Percentiles rank a stretch among this genome's conserved stretches.
phyloP scores from a whole-genome alignment of 495 filamentous ascomycete species.

The Hyaloscypha finlandica region DNA sequence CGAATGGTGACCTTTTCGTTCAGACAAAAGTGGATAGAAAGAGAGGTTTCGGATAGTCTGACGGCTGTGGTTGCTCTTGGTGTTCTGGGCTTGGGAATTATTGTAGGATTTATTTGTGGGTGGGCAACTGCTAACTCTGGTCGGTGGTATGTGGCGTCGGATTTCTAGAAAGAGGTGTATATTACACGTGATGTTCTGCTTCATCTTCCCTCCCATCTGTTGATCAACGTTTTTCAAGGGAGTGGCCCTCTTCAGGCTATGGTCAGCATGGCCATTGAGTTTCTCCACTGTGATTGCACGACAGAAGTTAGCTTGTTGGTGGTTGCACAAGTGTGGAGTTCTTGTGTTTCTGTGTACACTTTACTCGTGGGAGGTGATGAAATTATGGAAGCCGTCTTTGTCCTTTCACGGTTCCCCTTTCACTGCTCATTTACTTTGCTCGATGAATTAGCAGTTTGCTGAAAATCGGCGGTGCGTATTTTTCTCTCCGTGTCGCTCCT shows the following conservation, averaged over 20 bases:
- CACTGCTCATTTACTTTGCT: background rate
- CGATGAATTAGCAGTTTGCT: too few relatives aligned
- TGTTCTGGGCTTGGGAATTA: background rate
- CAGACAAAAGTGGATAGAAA: constrained; percentile 8
- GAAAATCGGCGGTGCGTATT: too few relatives aligned
- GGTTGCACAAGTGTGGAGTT: background rate
- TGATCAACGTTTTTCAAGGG: background rate
- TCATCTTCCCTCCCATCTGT: background rate
- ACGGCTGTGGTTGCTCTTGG: constrained; percentile 5
- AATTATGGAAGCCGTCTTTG: background rate
- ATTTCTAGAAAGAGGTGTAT: background rate
- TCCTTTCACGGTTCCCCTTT: background rate
- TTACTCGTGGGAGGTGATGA: background rate
- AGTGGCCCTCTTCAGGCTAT: background rate
- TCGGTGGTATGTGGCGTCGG: background rate
- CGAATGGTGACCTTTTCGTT: constrained; percentile 8
- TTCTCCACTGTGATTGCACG: background rate
- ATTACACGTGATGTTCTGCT: background rate
- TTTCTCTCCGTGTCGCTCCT: too few relatives aligned
- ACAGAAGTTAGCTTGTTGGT: background rate
- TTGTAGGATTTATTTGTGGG: constrained; percentile 11
- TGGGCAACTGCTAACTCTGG: constrained; percentile 1
- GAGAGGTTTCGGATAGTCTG: constrained; percentile 13
- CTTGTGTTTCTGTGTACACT: background rate
- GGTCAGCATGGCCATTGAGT: background rate